Evolutionary conservation across 192 early-diverging fungal genomes (phyloP).

Genomic region (Tieghemiomyces parasiticus): DNA sequence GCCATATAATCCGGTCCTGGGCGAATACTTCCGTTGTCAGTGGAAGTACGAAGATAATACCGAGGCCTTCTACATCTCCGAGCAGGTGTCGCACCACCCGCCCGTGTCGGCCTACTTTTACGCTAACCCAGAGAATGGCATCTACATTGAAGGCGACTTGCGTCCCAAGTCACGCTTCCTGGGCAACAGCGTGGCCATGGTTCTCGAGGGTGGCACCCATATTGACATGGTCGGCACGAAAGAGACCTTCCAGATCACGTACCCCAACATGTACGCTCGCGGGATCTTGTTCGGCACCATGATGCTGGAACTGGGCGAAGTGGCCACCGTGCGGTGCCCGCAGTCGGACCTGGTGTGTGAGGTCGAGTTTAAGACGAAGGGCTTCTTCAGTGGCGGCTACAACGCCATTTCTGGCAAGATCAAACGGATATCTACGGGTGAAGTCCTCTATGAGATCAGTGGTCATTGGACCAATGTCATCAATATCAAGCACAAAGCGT

Average conservation of each 20-base stretch:
- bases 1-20: conserved; percentile 88
- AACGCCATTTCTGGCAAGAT: conserved; percentile 75
- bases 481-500: conserved; percentile 16
- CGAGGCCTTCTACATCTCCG: conserved; percentile 64
- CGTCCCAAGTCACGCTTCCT: conserved; percentile 75
- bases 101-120: conserved; percentile 78
- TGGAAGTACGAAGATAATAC: conserved; percentile 56
- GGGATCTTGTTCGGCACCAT: conserved; percentile 89
- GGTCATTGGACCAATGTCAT: conserved; percentile 79
- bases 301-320: conserved; percentile 84
- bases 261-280: conserved; percentile 88
- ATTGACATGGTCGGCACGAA: conserved; percentile 29
- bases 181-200: conserved; percentile 79
- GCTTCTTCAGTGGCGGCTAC: conserved; percentile 45
- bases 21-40: conserved; percentile 79
- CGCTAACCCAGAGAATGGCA: conserved; percentile 62
- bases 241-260: conserved; percentile 67
- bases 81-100: conserved; percentile 93
- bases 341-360: conserved; percentile 64
- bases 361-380: conserved; percentile 85
- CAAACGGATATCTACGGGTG: conserved; percentile 52
- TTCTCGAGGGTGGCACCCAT: conserved; percentile 60
- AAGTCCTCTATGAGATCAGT: conserved; percentile 63
- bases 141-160: conserved; percentile 66
- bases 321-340: conserved; percentile 50